Percentiles rank a stretch among this genome's conserved stretches.
Evolutionary conservation across 176 grass and related monocot species (phyloP).

Genomic region (Hsuehochloa calcarea): DNA sequence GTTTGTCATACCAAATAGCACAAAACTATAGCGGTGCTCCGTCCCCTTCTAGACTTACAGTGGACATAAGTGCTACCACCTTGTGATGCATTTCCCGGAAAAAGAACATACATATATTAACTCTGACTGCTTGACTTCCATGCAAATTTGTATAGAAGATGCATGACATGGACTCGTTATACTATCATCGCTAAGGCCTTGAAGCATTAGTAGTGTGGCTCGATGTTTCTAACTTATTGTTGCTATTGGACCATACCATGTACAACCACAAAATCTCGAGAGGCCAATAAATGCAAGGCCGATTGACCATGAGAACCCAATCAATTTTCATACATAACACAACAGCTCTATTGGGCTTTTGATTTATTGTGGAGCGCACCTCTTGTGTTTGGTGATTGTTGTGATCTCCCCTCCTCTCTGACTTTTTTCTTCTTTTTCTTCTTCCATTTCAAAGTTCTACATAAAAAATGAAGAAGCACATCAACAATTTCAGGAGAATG

Average conservation of each 20-base stretch:
- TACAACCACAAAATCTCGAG: no score
- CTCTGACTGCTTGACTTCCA: background rate
- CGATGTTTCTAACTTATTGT: background rate
- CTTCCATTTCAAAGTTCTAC: no score
- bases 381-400: no score
- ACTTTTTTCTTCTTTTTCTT: no score
- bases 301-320: no score
- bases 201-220: background rate
- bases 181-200: background rate
- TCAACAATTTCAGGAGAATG: no score
- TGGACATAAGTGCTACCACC: constrained; percentile 76
- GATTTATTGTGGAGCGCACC: no score
- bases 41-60: constrained; percentile 89
- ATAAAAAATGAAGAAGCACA: no score
- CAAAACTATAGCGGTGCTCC: constrained; percentile 81
- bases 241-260: background rate
- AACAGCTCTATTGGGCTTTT: no score
- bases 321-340: no score
- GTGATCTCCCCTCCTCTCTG: no score
- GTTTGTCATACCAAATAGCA: constrained; percentile 69
- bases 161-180: background rate
- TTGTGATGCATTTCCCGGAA: constrained; percentile 50
- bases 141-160: background rate
- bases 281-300: no score
- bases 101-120: background rate